Evolutionary conservation across 208 protist species (phyloP).

Genomic region (Wallacemonas sp.): DNA sequence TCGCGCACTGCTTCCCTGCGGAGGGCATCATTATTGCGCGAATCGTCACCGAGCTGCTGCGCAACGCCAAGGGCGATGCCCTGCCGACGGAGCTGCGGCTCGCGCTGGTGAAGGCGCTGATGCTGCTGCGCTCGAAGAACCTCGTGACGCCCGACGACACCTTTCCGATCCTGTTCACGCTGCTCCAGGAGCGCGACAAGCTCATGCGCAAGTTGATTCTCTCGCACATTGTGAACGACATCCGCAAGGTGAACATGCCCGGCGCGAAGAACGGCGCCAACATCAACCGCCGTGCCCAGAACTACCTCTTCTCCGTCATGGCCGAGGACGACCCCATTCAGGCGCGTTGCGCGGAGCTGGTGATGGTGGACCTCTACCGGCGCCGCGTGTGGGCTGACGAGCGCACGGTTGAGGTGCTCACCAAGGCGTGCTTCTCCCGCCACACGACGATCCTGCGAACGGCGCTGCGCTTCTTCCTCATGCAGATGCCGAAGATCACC

Average conservation of each 20-base stretch:
- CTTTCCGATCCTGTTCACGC: conserved; percentile 95
- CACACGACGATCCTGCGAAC: conserved; percentile 93
- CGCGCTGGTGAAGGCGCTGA: conserved; percentile 91
- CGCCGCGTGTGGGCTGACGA: conserved; percentile 94
- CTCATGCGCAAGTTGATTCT: conserved; percentile 84
- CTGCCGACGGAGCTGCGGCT: conserved; percentile 86
- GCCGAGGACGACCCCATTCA: conserved; percentile 91
- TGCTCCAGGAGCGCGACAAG: conserved; percentile 97
- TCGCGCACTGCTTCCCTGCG: conserved; percentile 90
- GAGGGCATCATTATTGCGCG: conserved; percentile 74
- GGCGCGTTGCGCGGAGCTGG: conserved; percentile 94
- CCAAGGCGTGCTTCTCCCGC: conserved; percentile 93
- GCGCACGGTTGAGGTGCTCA: conserved; percentile 96
- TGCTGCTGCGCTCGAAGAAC: conserved; percentile 94
- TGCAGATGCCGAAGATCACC: conserved; percentile 85
- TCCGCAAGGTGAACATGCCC: conserved; percentile 93
- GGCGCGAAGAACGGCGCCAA: conserved; percentile 85
- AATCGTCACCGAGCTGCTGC: conserved; percentile 90
- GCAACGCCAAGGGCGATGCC: conserved; percentile 64
- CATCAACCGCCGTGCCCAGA: conserved; percentile 95
- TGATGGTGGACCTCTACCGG: conserved; percentile 98
- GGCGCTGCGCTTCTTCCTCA: conserved; percentile 96
- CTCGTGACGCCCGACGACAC: conserved; percentile 84
- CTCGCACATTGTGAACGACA: conserved; percentile 95
- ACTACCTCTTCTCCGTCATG: conserved; percentile 96